phyloP scores from a whole-genome alignment of 495 filamentous ascomycete species.

The Penicillium pancosmium region DNA sequence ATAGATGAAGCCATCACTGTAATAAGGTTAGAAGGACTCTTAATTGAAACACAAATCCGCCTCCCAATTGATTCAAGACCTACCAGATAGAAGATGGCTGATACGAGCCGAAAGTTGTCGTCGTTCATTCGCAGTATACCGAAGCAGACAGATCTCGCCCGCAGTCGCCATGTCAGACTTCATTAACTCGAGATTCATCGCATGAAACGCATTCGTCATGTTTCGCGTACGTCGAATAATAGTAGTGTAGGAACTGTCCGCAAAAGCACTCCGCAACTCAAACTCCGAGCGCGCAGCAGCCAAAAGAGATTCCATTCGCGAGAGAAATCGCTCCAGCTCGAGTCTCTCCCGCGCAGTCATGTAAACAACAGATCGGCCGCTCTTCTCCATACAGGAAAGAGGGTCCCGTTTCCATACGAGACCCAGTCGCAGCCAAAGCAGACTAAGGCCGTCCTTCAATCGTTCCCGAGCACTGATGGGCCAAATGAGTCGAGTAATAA shows the following conservation, averaged over 20 bases:
- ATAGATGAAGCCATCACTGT: conserved; percentile 86
- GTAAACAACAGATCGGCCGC: conserved; percentile 58
- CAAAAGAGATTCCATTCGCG: conserved; percentile 71
- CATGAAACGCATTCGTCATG: conserved; percentile 90
- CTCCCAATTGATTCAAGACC: conserved; percentile 11
- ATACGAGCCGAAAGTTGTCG: conserved; percentile 79
- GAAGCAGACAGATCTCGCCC: conserved; percentile 77
- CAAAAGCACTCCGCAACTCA: conserved; percentile 82
- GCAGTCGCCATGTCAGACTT: conserved; percentile 76
- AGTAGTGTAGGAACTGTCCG: conserved; percentile 64
- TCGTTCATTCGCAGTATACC: conserved; percentile 79
- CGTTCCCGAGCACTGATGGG: conserved; percentile 86
- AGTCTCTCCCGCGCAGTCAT: conserved; percentile 83
- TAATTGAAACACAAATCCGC: too few species aligned
- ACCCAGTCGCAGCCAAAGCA: conserved; percentile 92
- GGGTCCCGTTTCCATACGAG: conserved; percentile 97
- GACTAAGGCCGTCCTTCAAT: conserved; percentile 80
- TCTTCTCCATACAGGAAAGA: conserved; percentile 67
- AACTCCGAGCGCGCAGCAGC: conserved; percentile 78
- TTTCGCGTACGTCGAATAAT: conserved; percentile 77
- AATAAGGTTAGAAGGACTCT: conserved; percentile 10
- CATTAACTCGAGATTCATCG: conserved; percentile 90
- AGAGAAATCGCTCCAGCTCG: conserved; percentile 61
- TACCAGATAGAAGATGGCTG: conserved; percentile 87
- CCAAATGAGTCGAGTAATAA: conserved; percentile 89